These are phyloP conservation scores for Rhodotorula sp. DNA, from an alignment of 1,284 basidiomycete genomes.

Conservation along the genomic window DNA sequence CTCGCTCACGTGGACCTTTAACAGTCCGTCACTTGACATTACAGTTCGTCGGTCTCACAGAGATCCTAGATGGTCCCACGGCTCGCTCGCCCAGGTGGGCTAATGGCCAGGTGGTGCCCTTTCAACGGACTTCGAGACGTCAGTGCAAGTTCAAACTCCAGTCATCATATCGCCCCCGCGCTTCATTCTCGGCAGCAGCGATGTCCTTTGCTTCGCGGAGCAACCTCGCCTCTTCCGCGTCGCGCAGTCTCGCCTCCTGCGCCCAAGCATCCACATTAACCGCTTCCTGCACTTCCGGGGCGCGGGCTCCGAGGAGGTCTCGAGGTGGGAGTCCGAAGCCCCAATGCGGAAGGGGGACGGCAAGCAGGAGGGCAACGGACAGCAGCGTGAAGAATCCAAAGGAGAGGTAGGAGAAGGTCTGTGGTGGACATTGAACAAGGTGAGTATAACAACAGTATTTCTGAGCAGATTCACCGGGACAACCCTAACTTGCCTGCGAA, in stretches of 20 bases:
- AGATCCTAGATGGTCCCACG: no score
- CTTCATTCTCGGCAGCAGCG: background rate
- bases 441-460: background rate
- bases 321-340: conserved; percentile 4
- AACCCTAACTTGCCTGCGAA: conserved; percentile 4
- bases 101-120: background rate
- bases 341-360: conserved; percentile 5
- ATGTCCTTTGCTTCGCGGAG: background rate
- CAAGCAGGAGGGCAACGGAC: conserved; percentile 13
- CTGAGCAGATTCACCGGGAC: no score
- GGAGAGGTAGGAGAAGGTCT: conserved; percentile 27
- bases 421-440: background rate
- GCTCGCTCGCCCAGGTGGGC: no score
- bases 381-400: conserved; percentile 22
- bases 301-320: conserved; percentile 2
- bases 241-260: background rate
- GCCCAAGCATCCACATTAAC: background rate
- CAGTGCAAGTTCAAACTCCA: conserved; percentile 5
- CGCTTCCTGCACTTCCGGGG: background rate
- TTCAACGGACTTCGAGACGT: background rate
- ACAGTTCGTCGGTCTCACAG: no score
- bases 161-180: background rate
- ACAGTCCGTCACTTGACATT: no score
- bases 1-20: no score
- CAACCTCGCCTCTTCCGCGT: conserved; percentile 4